phyloP scores from a whole-genome alignment of 2,329 filamentous ascomycete species.

The Apiospora aurea region DNA sequence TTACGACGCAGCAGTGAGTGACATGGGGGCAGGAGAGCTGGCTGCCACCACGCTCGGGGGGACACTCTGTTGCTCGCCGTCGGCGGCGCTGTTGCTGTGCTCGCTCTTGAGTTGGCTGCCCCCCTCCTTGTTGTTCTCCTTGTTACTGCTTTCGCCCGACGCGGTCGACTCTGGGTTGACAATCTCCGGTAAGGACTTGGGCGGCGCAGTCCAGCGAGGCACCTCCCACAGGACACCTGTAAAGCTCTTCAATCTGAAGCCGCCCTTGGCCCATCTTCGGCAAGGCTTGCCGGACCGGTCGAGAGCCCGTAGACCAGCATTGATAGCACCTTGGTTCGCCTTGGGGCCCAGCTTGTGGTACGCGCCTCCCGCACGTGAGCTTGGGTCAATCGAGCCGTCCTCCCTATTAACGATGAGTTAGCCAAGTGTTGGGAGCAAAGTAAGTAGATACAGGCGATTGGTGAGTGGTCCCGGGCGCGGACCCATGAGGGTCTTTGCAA shows the following conservation, averaged over 20 bases:
- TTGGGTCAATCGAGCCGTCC: conserved; percentile 68
- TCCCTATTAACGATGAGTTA: conserved; percentile 55
- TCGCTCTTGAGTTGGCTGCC: conserved; percentile 57
- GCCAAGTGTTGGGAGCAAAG: conserved; percentile 26
- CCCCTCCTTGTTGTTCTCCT: conserved; percentile 71
- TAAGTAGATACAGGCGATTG: neutral
- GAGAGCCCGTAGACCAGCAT: conserved; percentile 91
- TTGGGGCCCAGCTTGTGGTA: conserved; percentile 92
- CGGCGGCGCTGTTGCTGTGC: conserved; percentile 46
- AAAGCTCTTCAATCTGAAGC: conserved; percentile 88
- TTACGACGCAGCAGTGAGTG: conserved; percentile 51
- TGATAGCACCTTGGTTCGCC: conserved; percentile 96
- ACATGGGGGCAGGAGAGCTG: conserved; percentile 58
- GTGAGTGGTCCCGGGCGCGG: neutral
- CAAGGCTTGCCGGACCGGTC: conserved; percentile 92
- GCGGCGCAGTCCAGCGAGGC: conserved; percentile 80
- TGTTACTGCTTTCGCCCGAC: conserved; percentile 62
- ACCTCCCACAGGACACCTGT: conserved; percentile 86
- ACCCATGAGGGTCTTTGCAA: conserved; percentile 22
- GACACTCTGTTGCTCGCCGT: conserved; percentile 61
- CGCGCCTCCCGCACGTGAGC: conserved; percentile 53
- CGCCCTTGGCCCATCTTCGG: conserved; percentile 86
- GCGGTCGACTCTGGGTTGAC: conserved; percentile 52
- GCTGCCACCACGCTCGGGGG: conserved; percentile 55
- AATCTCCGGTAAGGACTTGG: conserved; percentile 58